Percentiles rank a stretch among this genome's conserved stretches.
phyloP scores from a whole-genome alignment of 2,329 filamentous ascomycete genomes.

The Lecanoromycetidae sp. region DNA sequence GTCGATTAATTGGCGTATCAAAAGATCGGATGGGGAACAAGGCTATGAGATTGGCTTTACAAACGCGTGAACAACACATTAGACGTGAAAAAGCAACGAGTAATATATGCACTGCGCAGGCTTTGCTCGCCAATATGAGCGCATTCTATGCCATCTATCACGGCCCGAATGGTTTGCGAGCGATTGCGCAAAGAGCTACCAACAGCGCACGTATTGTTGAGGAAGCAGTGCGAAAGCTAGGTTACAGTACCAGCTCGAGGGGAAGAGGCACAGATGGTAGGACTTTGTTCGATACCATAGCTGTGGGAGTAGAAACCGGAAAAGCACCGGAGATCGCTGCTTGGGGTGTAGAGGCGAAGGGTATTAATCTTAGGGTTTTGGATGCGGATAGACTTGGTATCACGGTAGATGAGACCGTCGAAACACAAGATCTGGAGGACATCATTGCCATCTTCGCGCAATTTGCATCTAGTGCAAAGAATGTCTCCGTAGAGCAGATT shows the following conservation, averaged over 20 bases:
- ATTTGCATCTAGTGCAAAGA: slow-evolving; percentile 23
- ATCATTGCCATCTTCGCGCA: slow-evolving; percentile 46
- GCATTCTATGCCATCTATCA: slow-evolving; percentile 93
- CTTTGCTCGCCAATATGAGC: slow-evolving; percentile 87
- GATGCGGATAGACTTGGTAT: slow-evolving; percentile 53
- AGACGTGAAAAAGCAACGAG: slow-evolving; percentile 92
- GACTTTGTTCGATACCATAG: slow-evolving; percentile 68
- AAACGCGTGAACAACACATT: slow-evolving; percentile 94
- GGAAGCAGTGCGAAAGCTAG: slow-evolving; percentile 48
- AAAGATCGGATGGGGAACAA: slow-evolving; percentile 76
- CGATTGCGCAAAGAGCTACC: slow-evolving; percentile 68
- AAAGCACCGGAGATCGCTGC: slow-evolving; percentile 42
- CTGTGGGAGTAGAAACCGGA: slow-evolving; percentile 46
- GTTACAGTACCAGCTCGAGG: slow-evolving; percentile 50
- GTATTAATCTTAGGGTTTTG: slow-evolving; percentile 52
- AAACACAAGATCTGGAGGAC: slow-evolving; percentile 43
- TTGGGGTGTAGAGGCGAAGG: slow-evolving; percentile 38
- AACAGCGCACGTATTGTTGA: slow-evolving; percentile 59
- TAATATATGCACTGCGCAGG: slow-evolving; percentile 94
- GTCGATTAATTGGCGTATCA: slow-evolving; percentile 78
- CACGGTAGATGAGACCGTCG: slow-evolving; percentile 65
- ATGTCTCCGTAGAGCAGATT: slow-evolving; percentile 16
- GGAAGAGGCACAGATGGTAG: slow-evolving; percentile 45
- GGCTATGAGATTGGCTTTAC: slow-evolving; percentile 71
- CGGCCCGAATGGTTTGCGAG: slow-evolving; percentile 68